Evolutionary conservation across 164 flowering plant species (phyloP).

Genomic region (Berberis vulgaris): DNA sequence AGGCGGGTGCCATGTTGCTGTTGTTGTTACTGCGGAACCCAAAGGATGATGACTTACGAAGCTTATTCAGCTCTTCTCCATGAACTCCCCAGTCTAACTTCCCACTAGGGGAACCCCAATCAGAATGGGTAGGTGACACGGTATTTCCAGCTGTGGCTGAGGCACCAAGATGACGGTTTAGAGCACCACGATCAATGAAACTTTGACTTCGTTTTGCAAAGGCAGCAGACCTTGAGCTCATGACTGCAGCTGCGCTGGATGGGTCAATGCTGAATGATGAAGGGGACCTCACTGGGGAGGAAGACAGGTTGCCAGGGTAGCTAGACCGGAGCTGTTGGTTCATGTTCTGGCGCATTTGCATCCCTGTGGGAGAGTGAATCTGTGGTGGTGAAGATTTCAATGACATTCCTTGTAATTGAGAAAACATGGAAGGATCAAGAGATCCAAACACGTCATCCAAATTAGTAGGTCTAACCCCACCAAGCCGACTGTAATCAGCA

Average conservation of each 20-base stretch:
- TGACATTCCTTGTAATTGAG: conserved; percentile 44
- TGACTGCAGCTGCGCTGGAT: conserved; percentile 48
- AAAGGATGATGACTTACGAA: conserved; percentile 78
- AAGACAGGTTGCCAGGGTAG: conserved; percentile 33
- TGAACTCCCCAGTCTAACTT: conserved; percentile 84
- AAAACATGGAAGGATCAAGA: conserved; percentile 38
- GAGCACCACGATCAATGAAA: conserved; percentile 55
- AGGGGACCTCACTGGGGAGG: conserved; percentile 48
- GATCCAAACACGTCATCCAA: conserved; percentile 59
- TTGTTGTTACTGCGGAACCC: conserved; percentile 37
- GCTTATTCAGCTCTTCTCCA: conserved; percentile 73
- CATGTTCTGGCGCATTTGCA: conserved; percentile 42
- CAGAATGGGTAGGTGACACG: conserved; percentile 36
- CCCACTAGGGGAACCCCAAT: conserved; percentile 82
- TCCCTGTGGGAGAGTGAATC: conserved; percentile 47
- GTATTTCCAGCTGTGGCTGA: conserved; percentile 18
- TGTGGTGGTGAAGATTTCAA: conserved; percentile 28
- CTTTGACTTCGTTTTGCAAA: conserved; percentile 86
- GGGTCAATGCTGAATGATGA: conserved; percentile 43
- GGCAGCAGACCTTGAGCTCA: conserved; percentile 68
- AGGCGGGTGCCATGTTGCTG: background rate
- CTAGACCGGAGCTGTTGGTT: conserved; percentile 46
- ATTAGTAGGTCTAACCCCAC: conserved; percentile 53
- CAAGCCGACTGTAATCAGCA: conserved; percentile 23
- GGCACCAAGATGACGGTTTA: conserved; percentile 21